Conservation (phyloP, 441 rosid genomes). For the Aquilaria agallochum region DNA sequence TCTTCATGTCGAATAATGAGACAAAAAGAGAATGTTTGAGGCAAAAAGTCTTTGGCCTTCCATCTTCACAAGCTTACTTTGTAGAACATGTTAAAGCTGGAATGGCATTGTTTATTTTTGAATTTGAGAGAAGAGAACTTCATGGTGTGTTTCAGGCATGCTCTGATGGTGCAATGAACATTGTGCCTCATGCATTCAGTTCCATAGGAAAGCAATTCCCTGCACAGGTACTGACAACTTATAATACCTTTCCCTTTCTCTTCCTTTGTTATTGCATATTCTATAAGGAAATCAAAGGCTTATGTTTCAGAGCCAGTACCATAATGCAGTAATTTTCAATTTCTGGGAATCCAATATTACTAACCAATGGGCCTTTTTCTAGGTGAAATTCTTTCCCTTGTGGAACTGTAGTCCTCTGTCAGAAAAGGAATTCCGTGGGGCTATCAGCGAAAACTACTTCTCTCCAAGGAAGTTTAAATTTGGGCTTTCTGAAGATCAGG, state of each 20-base stretch:
- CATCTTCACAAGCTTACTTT: conserved; percentile 30
- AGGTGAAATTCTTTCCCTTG: conserved; percentile 45
- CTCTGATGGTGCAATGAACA: conserved; percentile 53
- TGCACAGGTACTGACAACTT: conserved; percentile 45
- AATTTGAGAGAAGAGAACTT: conserved; percentile 53
- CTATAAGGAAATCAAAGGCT: too few relatives aligned
- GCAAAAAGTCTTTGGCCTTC: conserved; percentile 51
- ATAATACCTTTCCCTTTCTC: neutral
- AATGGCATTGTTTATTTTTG: conserved; percentile 68
- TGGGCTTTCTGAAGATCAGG: conserved; percentile 67
- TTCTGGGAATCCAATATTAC: too few relatives aligned
- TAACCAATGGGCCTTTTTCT: conserved; percentile 1
- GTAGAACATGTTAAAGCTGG: conserved; percentile 60
- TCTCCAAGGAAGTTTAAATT: conserved; percentile 50
- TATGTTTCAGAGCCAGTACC: too few relatives aligned
- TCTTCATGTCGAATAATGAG: conserved; percentile 52
- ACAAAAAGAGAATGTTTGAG: conserved; percentile 43
- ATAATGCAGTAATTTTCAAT: too few relatives aligned
- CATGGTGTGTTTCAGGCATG: conserved; percentile 61
- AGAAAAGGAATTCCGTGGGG: conserved; percentile 49
- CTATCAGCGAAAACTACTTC: conserved; percentile 57
- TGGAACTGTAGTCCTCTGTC: conserved; percentile 57
- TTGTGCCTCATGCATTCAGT: conserved; percentile 44
- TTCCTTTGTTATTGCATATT: neutral
- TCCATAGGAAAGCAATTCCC: conserved; percentile 58